phyloP scores from a whole-genome alignment of 768 basidiomycete genomes.

The Candolleomyces eurysporus region DNA sequence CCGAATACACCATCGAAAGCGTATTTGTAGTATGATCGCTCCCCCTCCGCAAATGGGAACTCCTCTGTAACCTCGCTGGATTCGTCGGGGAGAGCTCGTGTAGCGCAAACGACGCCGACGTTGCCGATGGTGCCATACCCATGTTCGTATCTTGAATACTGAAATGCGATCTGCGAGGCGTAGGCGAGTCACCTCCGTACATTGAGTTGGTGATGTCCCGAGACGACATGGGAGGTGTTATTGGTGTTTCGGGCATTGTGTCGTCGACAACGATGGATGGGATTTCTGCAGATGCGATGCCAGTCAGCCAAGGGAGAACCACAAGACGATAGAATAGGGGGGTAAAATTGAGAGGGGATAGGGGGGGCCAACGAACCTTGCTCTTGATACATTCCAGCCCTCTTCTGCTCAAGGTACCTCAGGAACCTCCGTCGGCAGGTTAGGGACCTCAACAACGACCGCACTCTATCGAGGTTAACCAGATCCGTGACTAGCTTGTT shows the following conservation, averaged over 20 bases:
- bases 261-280: conserved; percentile 70
- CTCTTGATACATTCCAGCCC: conserved; percentile 30
- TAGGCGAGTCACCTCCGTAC: conserved; percentile 38
- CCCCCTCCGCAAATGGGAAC: conserved; percentile 39
- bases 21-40: conserved; percentile 51
- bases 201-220: conserved; percentile 54
- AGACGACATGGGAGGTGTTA: conserved; percentile 50
- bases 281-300: conserved; percentile 42
- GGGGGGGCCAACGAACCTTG: conserved; percentile 32
- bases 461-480: conserved; percentile 82
- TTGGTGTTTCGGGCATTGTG: conserved; percentile 29
- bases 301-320: not conserved
- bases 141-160: conserved; percentile 35
- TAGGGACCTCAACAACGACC: conserved; percentile 76
- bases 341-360: not conserved
- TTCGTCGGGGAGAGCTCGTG: conserved; percentile 29
- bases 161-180: conserved; percentile 31
- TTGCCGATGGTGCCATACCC: too few species aligned
- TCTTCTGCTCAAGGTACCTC: conserved; percentile 42
- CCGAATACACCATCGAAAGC: conserved; percentile 37
- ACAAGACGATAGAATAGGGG: too few species aligned
- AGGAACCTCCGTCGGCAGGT: conserved; percentile 70
- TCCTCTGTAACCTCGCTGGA: conserved; percentile 49
- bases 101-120: conserved; percentile 33
- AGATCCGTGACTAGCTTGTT: conserved; percentile 80